phyloP scores from a whole-genome alignment of 257 asterid species.

The Voacanga thouarsii region DNA sequence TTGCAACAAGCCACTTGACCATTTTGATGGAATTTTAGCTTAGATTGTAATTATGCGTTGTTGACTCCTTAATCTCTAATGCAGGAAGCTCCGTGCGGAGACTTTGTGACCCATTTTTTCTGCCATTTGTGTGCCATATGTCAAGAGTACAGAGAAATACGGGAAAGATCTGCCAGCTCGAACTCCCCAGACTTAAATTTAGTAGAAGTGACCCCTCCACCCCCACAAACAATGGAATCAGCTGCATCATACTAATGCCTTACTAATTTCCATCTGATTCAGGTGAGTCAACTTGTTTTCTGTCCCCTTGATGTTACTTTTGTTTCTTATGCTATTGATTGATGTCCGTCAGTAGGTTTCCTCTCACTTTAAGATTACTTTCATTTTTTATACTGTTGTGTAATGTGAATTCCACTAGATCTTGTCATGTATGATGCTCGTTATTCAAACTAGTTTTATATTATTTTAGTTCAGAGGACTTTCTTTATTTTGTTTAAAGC shows the following conservation, averaged over 20 bases:
- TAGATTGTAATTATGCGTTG: not conserved
- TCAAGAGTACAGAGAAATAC: slow-evolving; percentile 91
- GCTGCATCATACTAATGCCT: slow-evolving; percentile 30
- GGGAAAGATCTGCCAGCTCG: slow-evolving; percentile 53
- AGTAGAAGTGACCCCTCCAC: slow-evolving; percentile 68
- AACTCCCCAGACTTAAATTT: slow-evolving; percentile 32
- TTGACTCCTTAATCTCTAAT: slow-evolving; percentile 7
- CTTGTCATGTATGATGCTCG: not conserved
- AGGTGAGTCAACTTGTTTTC: not conserved
- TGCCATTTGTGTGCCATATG: slow-evolving; percentile 91
- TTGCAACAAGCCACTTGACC: not conserved
- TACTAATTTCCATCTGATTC: not conserved
- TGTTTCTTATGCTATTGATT: too few relatives aligned
- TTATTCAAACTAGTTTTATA: not conserved
- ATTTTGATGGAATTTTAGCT: not conserved
- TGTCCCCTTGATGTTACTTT: not conserved
- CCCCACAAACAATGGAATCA: slow-evolving; percentile 74
- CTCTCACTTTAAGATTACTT: not conserved
- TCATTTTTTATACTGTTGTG: not conserved
- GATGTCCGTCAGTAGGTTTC: not conserved
- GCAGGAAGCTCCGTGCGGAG: slow-evolving; percentile 97
- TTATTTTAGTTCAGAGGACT: not conserved
- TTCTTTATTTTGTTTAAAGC: not conserved
- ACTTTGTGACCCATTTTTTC: slow-evolving; percentile 72
- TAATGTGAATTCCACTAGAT: too few relatives aligned